phyloP scores from a whole-genome alignment of 2,329 filamentous ascomycete genomes.

The Xylariaceae sp. region DNA sequence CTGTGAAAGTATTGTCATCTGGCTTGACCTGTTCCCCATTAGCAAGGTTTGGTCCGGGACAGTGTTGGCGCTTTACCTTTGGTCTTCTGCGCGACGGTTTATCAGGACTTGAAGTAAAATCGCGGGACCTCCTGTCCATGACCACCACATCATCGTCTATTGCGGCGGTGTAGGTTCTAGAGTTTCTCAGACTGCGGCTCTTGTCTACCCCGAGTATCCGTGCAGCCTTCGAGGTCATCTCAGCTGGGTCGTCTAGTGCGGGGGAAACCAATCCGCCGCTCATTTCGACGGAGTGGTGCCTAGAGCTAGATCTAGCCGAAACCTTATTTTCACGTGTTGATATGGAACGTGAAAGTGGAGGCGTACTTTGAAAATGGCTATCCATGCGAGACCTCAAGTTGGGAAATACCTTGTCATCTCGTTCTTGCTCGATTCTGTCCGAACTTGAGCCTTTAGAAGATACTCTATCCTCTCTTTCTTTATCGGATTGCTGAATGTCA shows the following conservation, averaged over 20 bases:
- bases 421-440: conserved; percentile 46
- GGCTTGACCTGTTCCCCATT: conserved; percentile 20
- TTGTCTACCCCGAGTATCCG: conserved; percentile 62
- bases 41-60: conserved; percentile 7
- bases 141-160: conserved; percentile 47
- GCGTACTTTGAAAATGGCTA: conserved; percentile 63
- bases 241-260: conserved; percentile 61
- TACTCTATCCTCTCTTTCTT: conserved; percentile 56
- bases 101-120: conserved; percentile 38
- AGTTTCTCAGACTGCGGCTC: conserved; percentile 41
- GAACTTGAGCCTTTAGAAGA: conserved; percentile 65
- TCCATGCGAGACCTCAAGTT: conserved; percentile 52
- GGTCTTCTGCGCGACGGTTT: conserved; percentile 42
- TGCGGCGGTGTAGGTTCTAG: conserved; percentile 36
- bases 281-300: conserved; percentile 64
- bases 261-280: conserved; percentile 62
- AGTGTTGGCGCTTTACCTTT: conserved; percentile 37
- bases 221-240: conserved; percentile 69
- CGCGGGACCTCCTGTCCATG: conserved; percentile 41
- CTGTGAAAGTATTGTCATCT: conserved; percentile 53
- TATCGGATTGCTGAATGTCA: conserved; percentile 55
- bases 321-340: conserved; percentile 59
- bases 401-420: conserved; percentile 40
- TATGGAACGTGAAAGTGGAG: conserved; percentile 62
- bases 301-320: conserved; percentile 53